phyloP scores from a whole-genome alignment of 2,329 filamentous ascomycete genomes.

The Claviceps maximensis region DNA sequence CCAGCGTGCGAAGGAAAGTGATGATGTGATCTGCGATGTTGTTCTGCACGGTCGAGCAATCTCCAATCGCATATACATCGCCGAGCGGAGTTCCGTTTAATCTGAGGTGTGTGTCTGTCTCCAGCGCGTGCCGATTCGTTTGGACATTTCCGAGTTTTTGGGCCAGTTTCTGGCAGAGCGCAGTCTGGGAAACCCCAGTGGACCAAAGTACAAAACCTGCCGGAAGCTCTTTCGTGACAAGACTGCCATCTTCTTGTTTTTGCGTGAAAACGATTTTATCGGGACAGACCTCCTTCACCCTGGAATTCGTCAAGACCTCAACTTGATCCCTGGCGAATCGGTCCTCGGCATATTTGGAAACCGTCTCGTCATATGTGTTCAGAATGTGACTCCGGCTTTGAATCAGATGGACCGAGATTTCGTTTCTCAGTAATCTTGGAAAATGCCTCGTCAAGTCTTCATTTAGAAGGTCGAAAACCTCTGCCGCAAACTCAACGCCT shows the following conservation, averaged over 20 bases:
- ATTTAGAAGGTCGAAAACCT: conserved; percentile 90
- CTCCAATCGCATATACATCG: conserved; percentile 92
- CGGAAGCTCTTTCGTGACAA: conserved; percentile 82
- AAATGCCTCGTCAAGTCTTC: conserved; percentile 79
- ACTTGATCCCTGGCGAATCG: conserved; percentile 85
- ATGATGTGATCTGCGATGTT: conserved; percentile 88
- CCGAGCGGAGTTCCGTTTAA: conserved; percentile 79
- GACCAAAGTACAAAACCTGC: conserved; percentile 98
- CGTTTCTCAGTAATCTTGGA: conserved; percentile 81
- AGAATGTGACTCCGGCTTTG: conserved; percentile 90
- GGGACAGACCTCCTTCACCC: conserved; percentile 74
- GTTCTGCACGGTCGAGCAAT: conserved; percentile 95
- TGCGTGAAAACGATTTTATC: conserved; percentile 88
- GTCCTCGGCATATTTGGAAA: conserved; percentile 84
- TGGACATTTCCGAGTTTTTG: conserved; percentile 64
- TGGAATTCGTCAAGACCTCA: conserved; percentile 80
- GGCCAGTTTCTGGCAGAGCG: conserved; percentile 64
- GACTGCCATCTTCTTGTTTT: conserved; percentile 56
- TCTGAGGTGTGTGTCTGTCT: conserved; percentile 87
- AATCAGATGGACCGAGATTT: conserved; percentile 95
- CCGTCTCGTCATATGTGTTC: conserved; percentile 93
- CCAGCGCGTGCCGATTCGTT: conserved; percentile 80
- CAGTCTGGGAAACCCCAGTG: conserved; percentile 79
- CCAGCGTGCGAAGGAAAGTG: conserved; percentile 74
- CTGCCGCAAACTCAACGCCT: conserved; percentile 93